phyloP scores from a whole-genome alignment of 148 eudicot species.

The Silene latifolia region DNA sequence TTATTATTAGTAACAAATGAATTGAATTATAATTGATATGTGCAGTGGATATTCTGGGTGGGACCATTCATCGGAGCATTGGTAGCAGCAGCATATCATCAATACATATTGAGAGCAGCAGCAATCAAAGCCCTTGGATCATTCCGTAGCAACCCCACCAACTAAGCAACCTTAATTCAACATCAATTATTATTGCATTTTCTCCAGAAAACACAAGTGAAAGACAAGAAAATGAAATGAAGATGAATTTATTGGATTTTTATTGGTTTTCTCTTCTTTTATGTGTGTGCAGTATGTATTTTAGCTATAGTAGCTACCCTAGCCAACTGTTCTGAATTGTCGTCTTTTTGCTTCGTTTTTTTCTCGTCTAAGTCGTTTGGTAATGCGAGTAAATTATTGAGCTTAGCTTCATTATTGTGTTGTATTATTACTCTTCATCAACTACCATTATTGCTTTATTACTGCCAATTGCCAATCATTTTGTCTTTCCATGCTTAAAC shows the following conservation, averaged over 20 bases:
- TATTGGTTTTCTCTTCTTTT: neutral
- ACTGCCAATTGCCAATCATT: too few relatives aligned
- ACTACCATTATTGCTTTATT: too few relatives aligned
- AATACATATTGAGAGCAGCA: constrained; percentile 81
- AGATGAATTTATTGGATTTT: neutral
- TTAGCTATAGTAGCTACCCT: neutral
- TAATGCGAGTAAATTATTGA: constrained; percentile 25
- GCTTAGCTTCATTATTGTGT: constrained; percentile 7
- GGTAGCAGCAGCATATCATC: constrained; percentile 87
- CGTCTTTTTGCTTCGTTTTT: neutral
- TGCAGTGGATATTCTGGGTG: constrained; percentile 97
- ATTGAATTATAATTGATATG: neutral
- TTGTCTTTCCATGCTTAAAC: too few relatives aligned
- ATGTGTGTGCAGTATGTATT: constrained; percentile 6
- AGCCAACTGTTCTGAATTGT: neutral
- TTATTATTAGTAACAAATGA: too few relatives aligned
- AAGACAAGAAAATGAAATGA: neutral
- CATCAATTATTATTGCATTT: neutral
- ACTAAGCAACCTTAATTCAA: constrained; percentile 13
- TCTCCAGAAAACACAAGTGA: neutral
- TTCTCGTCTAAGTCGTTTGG: neutral
- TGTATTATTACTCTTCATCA: constrained; percentile 4
- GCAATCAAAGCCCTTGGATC: constrained; percentile 89
- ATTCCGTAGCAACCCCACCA: constrained; percentile 87
- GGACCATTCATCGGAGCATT: constrained; percentile 87